These are phyloP conservation scores for Coccinonectria pachysandricola DNA, from an alignment of 2,329 filamentous ascomycete genomes.

Conservation along the genomic window DNA sequence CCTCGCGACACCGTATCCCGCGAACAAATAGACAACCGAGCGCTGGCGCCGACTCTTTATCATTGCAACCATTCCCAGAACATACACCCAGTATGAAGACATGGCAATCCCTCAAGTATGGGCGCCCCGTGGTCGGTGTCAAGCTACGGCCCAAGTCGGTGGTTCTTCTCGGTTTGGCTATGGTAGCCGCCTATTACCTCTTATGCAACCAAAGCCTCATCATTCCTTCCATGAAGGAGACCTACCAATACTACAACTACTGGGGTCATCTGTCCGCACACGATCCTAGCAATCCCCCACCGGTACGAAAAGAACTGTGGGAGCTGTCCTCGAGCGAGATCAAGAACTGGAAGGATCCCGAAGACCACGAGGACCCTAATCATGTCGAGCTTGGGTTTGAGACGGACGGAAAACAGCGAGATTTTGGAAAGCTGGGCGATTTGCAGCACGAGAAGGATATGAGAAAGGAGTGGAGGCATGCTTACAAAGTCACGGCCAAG, in stretches of 20 bases:
- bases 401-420: constrained; percentile 25
- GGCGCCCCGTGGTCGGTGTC: constrained; percentile 20
- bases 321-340: constrained; percentile 27
- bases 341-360: constrained; percentile 25
- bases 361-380: constrained; percentile 24
- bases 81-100: constrained; percentile 20
- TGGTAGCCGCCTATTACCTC: constrained; percentile 33
- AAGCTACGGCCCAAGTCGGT: constrained; percentile 32
- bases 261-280: constrained; percentile 2
- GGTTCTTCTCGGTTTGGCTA: constrained; percentile 29
- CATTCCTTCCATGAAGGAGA: constrained; percentile 12
- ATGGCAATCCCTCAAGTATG: constrained; percentile 17
- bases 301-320: constrained; percentile 18
- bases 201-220: constrained; percentile 21
- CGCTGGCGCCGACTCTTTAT: no score
- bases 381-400: constrained; percentile 27
- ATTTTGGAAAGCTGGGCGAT: constrained; percentile 22
- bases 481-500: constrained; percentile 30
- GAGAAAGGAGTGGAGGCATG: constrained; percentile 29
- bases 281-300: constrained; percentile 4
- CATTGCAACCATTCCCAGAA: background rate
- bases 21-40: no score
- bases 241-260: constrained; percentile 3
- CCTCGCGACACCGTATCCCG: no score
- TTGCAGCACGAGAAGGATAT: constrained; percentile 34